Conservation (phyloP, 1,284 basidiomycete species). For the Leccinum griseonigrum region DNA sequence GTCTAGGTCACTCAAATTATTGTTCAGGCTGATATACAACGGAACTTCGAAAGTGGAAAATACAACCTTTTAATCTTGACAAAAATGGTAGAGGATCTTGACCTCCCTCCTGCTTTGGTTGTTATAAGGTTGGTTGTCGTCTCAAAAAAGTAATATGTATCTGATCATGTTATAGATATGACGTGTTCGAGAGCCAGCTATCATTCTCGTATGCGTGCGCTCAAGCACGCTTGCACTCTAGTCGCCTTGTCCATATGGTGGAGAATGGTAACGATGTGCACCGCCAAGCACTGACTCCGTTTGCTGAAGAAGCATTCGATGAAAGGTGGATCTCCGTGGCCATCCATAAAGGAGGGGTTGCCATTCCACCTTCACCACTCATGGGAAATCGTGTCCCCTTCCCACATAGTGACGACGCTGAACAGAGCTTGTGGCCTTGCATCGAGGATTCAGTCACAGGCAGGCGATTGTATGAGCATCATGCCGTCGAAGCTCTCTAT, state of each 20-base stretch:
- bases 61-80: constrained; percentile 63
- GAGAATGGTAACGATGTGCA: constrained; percentile 57
- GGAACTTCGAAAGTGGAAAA: constrained; percentile 49
- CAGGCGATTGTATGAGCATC: constrained; percentile 50
- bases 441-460: constrained; percentile 54
- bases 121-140: constrained; percentile 53
- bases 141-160: constrained; percentile 6
- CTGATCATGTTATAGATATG: constrained; percentile 44
- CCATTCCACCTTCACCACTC: constrained; percentile 46
- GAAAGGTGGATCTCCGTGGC: constrained; percentile 47
- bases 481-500: constrained; percentile 55
- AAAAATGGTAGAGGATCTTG: constrained; percentile 55
- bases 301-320: constrained; percentile 27
- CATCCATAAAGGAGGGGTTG: constrained; percentile 37
- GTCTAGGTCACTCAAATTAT: constrained; percentile 11
- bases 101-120: constrained; percentile 50
- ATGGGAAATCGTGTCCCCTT: constrained; percentile 41
- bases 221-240: constrained; percentile 42
- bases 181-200: constrained; percentile 58
- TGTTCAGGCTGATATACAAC: constrained; percentile 33
- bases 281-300: constrained; percentile 44
- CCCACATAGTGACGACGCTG: constrained; percentile 42
- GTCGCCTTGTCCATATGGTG: constrained; percentile 62
- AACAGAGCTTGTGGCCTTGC: constrained; percentile 29
- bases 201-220: constrained; percentile 53